These are phyloP conservation scores for Clonostachys byssicola DNA, from an alignment of 2,329 filamentous ascomycete species.

Conservation along the genomic window DNA sequence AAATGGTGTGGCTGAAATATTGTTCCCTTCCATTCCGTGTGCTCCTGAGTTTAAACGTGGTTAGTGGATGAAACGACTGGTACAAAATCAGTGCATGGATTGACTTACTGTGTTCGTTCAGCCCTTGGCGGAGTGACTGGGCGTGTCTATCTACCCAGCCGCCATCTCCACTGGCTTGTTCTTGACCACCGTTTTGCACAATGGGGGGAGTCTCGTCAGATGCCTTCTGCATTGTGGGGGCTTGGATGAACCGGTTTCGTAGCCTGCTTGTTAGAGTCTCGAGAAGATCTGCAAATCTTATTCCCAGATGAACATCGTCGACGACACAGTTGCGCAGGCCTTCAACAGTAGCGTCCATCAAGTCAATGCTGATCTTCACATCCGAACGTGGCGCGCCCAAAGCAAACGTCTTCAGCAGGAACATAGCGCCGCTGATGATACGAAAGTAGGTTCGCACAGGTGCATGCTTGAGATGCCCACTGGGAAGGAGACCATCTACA, in stretches of 20 bases:
- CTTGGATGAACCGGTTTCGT: slow-evolving; percentile 70
- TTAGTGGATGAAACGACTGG: slow-evolving; percentile 6
- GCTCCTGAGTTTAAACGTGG: background rate
- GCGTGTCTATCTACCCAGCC: slow-evolving; percentile 30
- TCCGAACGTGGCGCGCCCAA: slow-evolving; percentile 76
- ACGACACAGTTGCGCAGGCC: slow-evolving; percentile 75
- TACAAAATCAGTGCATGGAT: slow-evolving; percentile 10
- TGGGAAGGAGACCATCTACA: slow-evolving; percentile 70
- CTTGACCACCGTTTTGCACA: slow-evolving; percentile 20
- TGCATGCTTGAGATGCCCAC: slow-evolving; percentile 75
- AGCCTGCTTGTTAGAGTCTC: slow-evolving; percentile 72
- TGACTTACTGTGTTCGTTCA: slow-evolving; percentile 21
- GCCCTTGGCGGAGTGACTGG: slow-evolving; percentile 31
- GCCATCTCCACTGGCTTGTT: slow-evolving; percentile 17
- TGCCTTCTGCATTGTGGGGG: slow-evolving; percentile 38
- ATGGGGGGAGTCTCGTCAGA: slow-evolving; percentile 19
- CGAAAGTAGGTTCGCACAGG: slow-evolving; percentile 83
- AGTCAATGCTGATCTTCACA: slow-evolving; percentile 67
- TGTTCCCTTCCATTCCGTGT: slow-evolving; percentile 19
- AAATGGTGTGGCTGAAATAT: slow-evolving; percentile 61
- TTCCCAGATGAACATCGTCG: slow-evolving; percentile 82
- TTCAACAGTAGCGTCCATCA: slow-evolving; percentile 72
- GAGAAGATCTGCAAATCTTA: slow-evolving; percentile 78
- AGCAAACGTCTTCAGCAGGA: slow-evolving; percentile 79
- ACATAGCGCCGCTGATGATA: slow-evolving; percentile 82